A percentile compares a stretch with the other conserved stretches of the same genome.
phyloP scores from a whole-genome alignment of 768 basidiomycete species.

The Clitopilus hobsonii region DNA sequence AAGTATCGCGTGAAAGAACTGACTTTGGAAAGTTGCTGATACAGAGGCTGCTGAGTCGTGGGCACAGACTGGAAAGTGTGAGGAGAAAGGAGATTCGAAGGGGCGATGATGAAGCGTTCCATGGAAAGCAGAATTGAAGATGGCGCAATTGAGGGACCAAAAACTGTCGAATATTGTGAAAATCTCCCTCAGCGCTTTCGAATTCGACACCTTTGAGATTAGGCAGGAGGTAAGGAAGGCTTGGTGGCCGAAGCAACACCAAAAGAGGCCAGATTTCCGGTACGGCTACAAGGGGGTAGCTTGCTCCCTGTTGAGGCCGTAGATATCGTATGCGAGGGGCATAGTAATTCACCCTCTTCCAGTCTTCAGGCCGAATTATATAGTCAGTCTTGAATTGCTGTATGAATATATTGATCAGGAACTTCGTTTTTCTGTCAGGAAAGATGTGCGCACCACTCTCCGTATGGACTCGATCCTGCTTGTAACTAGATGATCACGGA shows the following conservation, averaged over 20 bases:
- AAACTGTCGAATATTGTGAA: neutral
- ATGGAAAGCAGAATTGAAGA: neutral
- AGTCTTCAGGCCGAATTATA: neutral
- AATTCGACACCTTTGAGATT: neutral
- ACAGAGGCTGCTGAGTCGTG: no score
- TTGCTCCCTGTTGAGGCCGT: neutral
- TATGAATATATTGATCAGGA: neutral
- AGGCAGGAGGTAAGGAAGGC: neutral
- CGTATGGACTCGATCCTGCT: no score
- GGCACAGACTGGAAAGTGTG: no score
- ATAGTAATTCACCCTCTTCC: neutral
- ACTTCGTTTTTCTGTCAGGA: no score
- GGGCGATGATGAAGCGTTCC: neutral
- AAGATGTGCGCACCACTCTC: no score
- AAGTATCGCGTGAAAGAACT: no score
- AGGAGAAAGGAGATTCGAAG: no score
- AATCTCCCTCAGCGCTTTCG: neutral
- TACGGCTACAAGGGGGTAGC: neutral
- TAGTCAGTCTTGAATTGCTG: neutral
- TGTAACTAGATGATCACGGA: no score
- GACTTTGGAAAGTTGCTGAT: no score
- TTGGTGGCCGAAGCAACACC: neutral
- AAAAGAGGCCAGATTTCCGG: neutral
- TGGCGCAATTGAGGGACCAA: neutral
- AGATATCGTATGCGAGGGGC: neutral